phyloP scores from a whole-genome alignment of 495 filamentous ascomycete species.

The Xylaria intraflava region DNA sequence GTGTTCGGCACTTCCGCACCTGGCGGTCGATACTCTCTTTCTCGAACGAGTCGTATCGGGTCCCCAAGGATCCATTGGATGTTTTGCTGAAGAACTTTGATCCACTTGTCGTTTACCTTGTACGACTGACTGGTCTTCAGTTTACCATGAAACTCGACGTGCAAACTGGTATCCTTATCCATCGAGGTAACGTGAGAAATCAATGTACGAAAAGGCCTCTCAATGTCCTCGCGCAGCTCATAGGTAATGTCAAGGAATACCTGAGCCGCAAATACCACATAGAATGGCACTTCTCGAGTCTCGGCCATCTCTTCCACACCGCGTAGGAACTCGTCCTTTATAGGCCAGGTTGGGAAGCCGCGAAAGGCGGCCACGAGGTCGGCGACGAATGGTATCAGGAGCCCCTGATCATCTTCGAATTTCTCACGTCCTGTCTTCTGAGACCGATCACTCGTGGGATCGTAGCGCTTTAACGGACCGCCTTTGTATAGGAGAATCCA shows the following conservation, averaged over 20 bases:
- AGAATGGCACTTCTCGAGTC: constrained; percentile 21
- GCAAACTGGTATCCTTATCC: constrained; percentile 20
- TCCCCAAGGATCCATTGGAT: constrained; percentile 21
- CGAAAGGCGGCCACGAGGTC: constrained; percentile 22
- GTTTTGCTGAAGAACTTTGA: constrained; percentile 12
- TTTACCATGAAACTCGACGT: constrained; percentile 30
- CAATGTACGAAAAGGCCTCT: constrained; percentile 12
- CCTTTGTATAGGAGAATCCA: constrained; percentile 24
- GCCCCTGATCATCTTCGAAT: constrained; percentile 25
- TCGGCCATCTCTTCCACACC: constrained; percentile 22
- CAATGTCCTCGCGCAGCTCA: constrained; percentile 14
- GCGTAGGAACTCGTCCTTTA: constrained; percentile 35
- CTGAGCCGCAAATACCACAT: constrained; percentile 34
- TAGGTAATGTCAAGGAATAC: constrained; percentile 38
- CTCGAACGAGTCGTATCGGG: background rate
- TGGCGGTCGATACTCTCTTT: background rate
- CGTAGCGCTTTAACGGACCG: constrained; percentile 26
- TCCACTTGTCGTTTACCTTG: constrained; percentile 18
- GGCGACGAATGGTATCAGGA: constrained; percentile 27
- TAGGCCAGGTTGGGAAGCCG: constrained; percentile 11
- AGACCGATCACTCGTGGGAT: constrained; percentile 23
- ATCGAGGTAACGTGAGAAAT: constrained; percentile 13
- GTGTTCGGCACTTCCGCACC: background rate
- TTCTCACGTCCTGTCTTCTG: constrained; percentile 22
- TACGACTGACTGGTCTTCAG: constrained; percentile 31